phyloP scores from a whole-genome alignment of 2,329 filamentous ascomycete species.

The Teratosphaeria zuluensis region DNA sequence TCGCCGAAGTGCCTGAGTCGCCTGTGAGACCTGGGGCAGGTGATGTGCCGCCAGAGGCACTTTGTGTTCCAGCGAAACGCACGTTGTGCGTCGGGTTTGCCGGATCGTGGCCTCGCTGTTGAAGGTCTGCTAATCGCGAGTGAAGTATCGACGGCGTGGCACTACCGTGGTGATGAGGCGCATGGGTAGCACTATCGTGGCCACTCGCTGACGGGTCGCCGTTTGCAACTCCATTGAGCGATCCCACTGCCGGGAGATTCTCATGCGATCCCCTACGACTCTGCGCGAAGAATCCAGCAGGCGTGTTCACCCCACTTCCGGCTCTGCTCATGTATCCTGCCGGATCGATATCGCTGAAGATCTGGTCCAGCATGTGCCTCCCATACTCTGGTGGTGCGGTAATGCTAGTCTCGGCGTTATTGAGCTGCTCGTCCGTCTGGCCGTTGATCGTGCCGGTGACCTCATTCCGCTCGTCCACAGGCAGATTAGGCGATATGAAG shows the following conservation, averaged over 20 bases:
- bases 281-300: constrained; percentile 46
- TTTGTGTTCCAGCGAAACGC: constrained; percentile 13
- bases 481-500: constrained; percentile 90
- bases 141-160: constrained; percentile 57
- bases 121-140: constrained; percentile 52
- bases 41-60: constrained; percentile 24
- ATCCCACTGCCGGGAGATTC: constrained; percentile 51
- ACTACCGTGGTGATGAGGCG: constrained; percentile 39
- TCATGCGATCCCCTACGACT: constrained; percentile 57
- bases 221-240: constrained; percentile 43
- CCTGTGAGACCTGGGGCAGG: constrained; percentile 16
- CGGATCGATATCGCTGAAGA: constrained; percentile 80
- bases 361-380: constrained; percentile 76
- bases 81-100: constrained; percentile 17
- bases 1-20: constrained; percentile 4
- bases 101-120: constrained; percentile 28
- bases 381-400: constrained; percentile 89
- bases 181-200: constrained; percentile 18
- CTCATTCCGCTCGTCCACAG: constrained; percentile 77
- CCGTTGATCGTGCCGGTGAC: constrained; percentile 44
- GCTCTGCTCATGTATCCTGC: constrained; percentile 57
- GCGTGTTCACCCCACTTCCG: constrained; percentile 56
- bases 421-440: constrained; percentile 33
- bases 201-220: constrained; percentile 26
- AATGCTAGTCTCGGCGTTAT: constrained; percentile 45